These are phyloP conservation scores for Exophiala sideris DNA, from an alignment of 2,329 filamentous ascomycete genomes.

Conservation along the genomic window DNA sequence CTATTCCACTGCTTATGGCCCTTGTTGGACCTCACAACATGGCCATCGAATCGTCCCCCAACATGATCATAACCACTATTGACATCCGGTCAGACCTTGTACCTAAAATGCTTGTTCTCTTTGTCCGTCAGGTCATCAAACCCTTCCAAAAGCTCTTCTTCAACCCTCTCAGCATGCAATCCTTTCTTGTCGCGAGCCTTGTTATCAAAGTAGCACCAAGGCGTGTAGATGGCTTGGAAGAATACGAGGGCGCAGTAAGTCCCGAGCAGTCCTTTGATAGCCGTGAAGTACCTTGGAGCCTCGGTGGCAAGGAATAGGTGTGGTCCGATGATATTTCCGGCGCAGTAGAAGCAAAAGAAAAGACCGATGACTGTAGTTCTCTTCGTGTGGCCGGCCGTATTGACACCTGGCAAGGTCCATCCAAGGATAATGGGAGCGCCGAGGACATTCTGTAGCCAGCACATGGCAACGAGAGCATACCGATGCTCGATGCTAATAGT, in stretches of 20 bases:
- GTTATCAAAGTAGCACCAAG: constrained; percentile 19
- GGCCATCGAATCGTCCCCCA: too few species aligned
- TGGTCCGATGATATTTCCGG: constrained; percentile 40
- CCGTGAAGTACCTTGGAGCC: constrained; percentile 44
- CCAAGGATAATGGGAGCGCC: constrained; percentile 51
- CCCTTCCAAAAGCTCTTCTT: constrained; percentile 30
- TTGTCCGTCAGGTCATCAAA: constrained; percentile 39
- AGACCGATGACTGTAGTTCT: constrained; percentile 48
- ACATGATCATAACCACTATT: not conserved
- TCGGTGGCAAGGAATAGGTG: constrained; percentile 47
- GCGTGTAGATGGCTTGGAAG: constrained; percentile 30
- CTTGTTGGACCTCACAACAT: too few species aligned
- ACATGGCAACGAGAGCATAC: constrained; percentile 51
- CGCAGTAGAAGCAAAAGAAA: constrained; percentile 50
- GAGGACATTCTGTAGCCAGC: constrained; percentile 51
- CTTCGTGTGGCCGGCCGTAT: constrained; percentile 52
- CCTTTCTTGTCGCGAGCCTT: constrained; percentile 11
- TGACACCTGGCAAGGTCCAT: constrained; percentile 51
- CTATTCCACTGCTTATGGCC: too few species aligned
- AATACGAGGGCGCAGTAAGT: constrained; percentile 45
- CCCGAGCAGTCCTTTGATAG: constrained; percentile 41
- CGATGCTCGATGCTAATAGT: constrained; percentile 46
- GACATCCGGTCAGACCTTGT: constrained; percentile 31
- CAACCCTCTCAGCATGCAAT: constrained; percentile 3
- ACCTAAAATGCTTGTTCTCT: constrained; percentile 36